Conservation (phyloP, 495 filamentous ascomycete species). For the Peziza echinospora region DNA sequence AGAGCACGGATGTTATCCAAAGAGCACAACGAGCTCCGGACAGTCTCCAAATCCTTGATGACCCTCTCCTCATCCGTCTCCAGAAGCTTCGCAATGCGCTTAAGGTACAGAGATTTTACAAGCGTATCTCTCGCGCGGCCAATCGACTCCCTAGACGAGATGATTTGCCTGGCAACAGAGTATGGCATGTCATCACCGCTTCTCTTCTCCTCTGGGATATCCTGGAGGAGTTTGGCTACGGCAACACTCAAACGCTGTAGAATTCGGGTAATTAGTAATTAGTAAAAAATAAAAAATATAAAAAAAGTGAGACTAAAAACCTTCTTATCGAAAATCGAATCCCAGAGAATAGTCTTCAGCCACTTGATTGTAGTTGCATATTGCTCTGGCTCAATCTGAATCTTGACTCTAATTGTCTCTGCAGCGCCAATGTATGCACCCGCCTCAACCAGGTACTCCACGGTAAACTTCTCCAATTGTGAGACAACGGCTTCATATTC, state of each 20-base stretch:
- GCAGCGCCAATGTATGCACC: conserved; percentile 46
- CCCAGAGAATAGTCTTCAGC: conserved; percentile 68
- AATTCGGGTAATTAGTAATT: too few relatives aligned
- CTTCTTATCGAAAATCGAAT: conserved; percentile 54
- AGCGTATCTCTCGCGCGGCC: conserved; percentile 58
- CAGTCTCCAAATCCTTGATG: conserved; percentile 48
- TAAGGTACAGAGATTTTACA: conserved; percentile 73
- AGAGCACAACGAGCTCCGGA: conserved; percentile 50
- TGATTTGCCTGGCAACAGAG: conserved; percentile 63
- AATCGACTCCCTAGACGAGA: conserved; percentile 50
- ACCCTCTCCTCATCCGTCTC: conserved; percentile 48
- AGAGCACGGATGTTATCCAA: conserved; percentile 67
- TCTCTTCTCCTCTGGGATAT: conserved; percentile 83
- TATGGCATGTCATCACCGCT: conserved; percentile 55
- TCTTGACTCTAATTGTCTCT: conserved; percentile 57
- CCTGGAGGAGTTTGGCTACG: conserved; percentile 71
- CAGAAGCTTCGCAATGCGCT: conserved; percentile 56
- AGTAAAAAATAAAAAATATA: too few relatives aligned
- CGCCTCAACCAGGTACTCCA: conserved; percentile 50
- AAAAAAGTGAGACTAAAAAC: too few relatives aligned
- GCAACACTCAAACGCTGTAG: conserved; percentile 51
- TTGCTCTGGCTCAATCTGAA: conserved; percentile 74
- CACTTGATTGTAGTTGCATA: conserved; percentile 65
- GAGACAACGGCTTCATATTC: conserved; percentile 83
- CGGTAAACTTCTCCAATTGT: conserved; percentile 73